Evolutionary conservation across 2,329 filamentous ascomycete genomes (phyloP).

Genomic region (Aspergillus transmontanensis): DNA sequence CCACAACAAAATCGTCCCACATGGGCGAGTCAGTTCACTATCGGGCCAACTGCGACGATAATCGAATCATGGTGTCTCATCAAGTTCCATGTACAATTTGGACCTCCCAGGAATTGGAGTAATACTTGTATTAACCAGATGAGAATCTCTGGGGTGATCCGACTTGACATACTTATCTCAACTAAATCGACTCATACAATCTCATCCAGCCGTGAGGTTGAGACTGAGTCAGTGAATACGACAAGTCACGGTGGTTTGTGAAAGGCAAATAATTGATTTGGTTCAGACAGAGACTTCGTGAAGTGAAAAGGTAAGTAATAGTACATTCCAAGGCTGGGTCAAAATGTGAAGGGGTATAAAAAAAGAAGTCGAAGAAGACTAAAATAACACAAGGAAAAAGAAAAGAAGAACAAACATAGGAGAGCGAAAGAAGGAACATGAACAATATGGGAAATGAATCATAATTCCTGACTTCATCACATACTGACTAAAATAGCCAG

Average conservation of each 20-base stretch:
- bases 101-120: neutral
- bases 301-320: constrained; percentile 21
- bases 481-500: neutral
- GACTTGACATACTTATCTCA: neutral
- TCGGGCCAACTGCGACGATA: neutral
- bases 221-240: neutral
- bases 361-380: constrained; percentile 16
- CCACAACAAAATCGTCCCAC: neutral
- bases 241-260: neutral
- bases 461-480: neutral
- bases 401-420: constrained; percentile 9
- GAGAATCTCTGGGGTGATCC: neutral
- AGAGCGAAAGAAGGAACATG: constrained; percentile 5
- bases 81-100: neutral
- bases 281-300: constrained; percentile 22
- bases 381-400: constrained; percentile 11
- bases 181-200: no score
- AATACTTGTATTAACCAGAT: neutral
- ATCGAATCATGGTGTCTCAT: neutral
- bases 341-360: constrained; percentile 26
- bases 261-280: constrained; percentile 2
- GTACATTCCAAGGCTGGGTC: constrained; percentile 20
- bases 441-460: neutral
- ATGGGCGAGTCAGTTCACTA: neutral
- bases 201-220: neutral